phyloP scores from a whole-genome alignment of 2,329 filamentous ascomycete genomes.

The Neurospora crassa region DNA sequence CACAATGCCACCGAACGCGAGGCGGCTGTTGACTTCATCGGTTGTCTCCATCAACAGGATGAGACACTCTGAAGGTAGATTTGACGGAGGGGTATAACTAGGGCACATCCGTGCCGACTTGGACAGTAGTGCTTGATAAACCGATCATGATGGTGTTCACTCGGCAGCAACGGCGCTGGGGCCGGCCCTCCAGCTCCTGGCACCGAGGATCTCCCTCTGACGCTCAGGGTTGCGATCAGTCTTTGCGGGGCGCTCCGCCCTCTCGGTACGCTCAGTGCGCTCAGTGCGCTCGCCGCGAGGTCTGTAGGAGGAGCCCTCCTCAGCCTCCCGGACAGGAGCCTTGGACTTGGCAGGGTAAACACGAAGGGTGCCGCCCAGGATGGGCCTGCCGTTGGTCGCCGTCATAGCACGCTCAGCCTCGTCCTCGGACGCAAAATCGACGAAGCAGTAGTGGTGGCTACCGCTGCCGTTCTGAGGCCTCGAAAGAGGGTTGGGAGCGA shows the following conservation, averaged over 20 bases:
- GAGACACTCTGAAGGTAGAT: not conserved
- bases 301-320: not conserved
- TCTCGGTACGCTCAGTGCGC: not conserved
- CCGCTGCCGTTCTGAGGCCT: slow-evolving; percentile 42
- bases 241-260: not conserved
- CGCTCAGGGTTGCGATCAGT: not conserved
- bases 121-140: not conserved
- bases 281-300: not conserved
- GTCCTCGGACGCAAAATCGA: slow-evolving; percentile 48
- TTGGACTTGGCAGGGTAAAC: slow-evolving; percentile 9
- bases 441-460: slow-evolving; percentile 55
- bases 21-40: not conserved
- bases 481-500: slow-evolving; percentile 48
- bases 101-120: not conserved
- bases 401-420: slow-evolving; percentile 43
- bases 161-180: not conserved
- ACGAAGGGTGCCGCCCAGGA: slow-evolving; percentile 11
- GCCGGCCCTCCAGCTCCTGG: not conserved
- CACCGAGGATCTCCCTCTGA: not conserved
- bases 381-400: slow-evolving; percentile 26
- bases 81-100: not conserved
- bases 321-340: slow-evolving; percentile 1
- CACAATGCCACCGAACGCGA: not conserved
- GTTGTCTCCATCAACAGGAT: not conserved
- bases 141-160: not conserved